A percentile compares a stretch with the other conserved stretches of the same genome.
Conservation (phyloP, 163 green algal species). For the Picocystis sp. region DNA sequence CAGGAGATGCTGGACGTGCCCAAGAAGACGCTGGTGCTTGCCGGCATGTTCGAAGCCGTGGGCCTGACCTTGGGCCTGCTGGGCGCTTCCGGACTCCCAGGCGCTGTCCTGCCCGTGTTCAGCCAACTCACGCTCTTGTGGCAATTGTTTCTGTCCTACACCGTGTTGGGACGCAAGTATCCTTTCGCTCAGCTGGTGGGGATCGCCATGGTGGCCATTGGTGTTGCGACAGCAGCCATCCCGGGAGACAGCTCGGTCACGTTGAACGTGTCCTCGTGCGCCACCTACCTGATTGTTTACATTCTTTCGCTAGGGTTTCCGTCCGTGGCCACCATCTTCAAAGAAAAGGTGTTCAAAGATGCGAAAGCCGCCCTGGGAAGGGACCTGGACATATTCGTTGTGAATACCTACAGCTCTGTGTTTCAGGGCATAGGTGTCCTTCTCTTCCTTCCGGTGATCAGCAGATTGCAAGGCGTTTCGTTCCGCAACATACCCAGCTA, state of each 20-base stretch:
- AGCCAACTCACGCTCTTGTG: constrained; percentile 20
- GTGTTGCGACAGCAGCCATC: constrained; percentile 2
- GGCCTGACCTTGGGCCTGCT: constrained; percentile 11
- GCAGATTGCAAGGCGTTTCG: constrained; percentile 25
- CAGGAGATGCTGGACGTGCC: constrained; percentile 19
- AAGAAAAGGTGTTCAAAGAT: constrained; percentile 4
- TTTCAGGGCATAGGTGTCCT: constrained; percentile 32
- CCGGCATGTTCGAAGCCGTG: constrained; percentile 16
- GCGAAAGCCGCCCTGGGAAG: not conserved
- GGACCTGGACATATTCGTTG: constrained; percentile 15
- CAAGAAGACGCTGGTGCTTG: constrained; percentile 16
- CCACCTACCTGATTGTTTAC: constrained; percentile 26
- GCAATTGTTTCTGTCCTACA: constrained; percentile 14
- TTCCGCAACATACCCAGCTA: constrained; percentile 34
- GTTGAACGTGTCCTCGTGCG: not conserved
- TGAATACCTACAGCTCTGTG: constrained; percentile 17
- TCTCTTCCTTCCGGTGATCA: constrained; percentile 38
- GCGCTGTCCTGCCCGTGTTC: not conserved
- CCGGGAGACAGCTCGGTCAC: constrained; percentile 7
- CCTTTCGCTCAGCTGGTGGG: constrained; percentile 11
- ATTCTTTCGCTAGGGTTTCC: constrained; percentile 43
- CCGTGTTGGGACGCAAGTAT: constrained; percentile 15
- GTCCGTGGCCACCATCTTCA: constrained; percentile 19
- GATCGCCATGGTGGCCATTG: constrained; percentile 16
- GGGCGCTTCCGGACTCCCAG: constrained; percentile 7